Conservation (phyloP, 352 stramenopile genomes). For the Pythium brachiatum region DNA sequence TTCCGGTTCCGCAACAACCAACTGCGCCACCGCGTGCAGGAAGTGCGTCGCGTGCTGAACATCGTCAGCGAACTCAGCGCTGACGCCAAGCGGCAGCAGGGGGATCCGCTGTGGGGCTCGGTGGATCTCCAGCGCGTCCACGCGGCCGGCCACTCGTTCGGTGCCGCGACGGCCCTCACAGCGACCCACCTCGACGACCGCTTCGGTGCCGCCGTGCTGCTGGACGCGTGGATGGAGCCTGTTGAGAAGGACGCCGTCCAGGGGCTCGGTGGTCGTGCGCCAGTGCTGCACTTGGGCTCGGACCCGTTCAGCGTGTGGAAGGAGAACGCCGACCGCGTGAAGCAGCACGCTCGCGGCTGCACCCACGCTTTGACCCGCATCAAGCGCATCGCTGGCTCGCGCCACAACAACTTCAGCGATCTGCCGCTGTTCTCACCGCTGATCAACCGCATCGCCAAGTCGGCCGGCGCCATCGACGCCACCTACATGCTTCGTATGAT, state of each 20-base stretch:
- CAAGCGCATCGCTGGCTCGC: conserved; percentile 37
- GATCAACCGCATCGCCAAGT: conserved; percentile 51
- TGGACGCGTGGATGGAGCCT: conserved; percentile 72
- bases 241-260: conserved; percentile 37
- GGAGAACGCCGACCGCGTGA: conserved; percentile 44
- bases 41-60: conserved; percentile 49
- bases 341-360: conserved; percentile 36
- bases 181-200: conserved; percentile 47
- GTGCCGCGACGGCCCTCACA: conserved; percentile 52
- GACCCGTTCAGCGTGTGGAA: conserved; percentile 61
- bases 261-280: conserved; percentile 36
- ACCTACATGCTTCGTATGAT: conserved; percentile 41
- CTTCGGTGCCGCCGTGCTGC: conserved; percentile 43
- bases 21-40: conserved; percentile 46
- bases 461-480: conserved; percentile 44
- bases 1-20: conserved; percentile 65
- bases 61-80: conserved; percentile 20
- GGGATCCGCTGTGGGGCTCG: background rate
- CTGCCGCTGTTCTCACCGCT: conserved; percentile 60
- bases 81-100: conserved; percentile 30
- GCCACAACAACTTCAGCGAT: conserved; percentile 79
- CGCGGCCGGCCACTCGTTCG: conserved; percentile 61
- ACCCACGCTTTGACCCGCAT: conserved; percentile 36
- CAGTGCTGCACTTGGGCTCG: conserved; percentile 59
- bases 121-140: conserved; percentile 38